Base-by-base conservation (phyloP, 345 rosid species). In the Populus simonii region DNA sequence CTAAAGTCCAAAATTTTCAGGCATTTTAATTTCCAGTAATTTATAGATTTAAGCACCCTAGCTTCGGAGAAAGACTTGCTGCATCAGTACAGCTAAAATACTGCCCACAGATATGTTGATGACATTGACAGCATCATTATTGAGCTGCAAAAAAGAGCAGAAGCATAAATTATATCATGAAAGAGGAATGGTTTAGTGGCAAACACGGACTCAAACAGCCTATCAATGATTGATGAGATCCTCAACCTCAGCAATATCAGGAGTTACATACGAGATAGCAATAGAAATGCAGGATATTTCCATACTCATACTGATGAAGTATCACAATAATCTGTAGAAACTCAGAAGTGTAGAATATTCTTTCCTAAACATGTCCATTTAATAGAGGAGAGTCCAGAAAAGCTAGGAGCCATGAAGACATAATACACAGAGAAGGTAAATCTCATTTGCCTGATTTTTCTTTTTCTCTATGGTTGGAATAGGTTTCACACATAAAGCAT, bases 101-200 rank as follows among this genome's bases (percentile, higher is more conserved):
- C 97, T 88, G 83, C 98, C 97, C 77, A 92, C 80, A 55, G 95
- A 86, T 83, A 96, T 93, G 89, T 96, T 96, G 81, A 96, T 89
- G 84, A 96, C 83, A 76, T 93, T 93, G 45, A 92, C 97, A 18
- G 81, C 93, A 87, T 96, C 99, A 65, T 96, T 96, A 83, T 88
- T 93, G 61, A 96, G 97, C 99, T 93, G 92, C 91, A 88, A 45
- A 75, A 79, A 53, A 15, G 18, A 71, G 33, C 29, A 72, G 78
- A 77, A 62, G 18, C 33, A 55, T 55, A 55, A 55, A 55, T 22
- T 55, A 55, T 22, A 70, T 39, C 63, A 68, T 20, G 27, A 63
- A 38, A 68, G 53, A 74, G 39, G 51, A 66, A 43, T 49, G 23
- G 10, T 31, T 31, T 35, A 47, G 10, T 5, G 25, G 72, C 27